Percentiles rank a stretch among this genome's conserved stretches.
phyloP scores from a whole-genome alignment of 2,329 filamentous ascomycete species.

The Apiospora arundinis region DNA sequence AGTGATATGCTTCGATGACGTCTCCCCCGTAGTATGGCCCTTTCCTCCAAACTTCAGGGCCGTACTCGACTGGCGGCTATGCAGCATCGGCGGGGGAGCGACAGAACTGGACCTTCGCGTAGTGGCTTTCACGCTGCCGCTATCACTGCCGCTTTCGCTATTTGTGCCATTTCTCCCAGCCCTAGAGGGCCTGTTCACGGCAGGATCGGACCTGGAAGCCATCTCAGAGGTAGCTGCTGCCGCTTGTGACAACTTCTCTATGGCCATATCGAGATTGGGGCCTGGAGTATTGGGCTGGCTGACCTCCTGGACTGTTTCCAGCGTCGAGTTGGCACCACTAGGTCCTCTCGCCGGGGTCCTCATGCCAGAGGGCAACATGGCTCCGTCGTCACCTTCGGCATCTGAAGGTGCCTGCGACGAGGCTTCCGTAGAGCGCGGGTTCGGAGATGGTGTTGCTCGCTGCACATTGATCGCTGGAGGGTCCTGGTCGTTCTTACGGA shows the following conservation, averaged over 20 bases:
- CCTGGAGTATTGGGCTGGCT: constrained; percentile 77
- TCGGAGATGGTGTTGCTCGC: constrained; percentile 54
- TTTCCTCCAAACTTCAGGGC: constrained; percentile 71
- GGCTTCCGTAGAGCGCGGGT: constrained; percentile 42
- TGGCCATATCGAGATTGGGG: constrained; percentile 49
- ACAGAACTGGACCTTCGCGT: constrained; percentile 49
- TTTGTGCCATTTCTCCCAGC: constrained; percentile 54
- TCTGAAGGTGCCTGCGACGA: constrained; percentile 50
- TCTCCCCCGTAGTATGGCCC: constrained; percentile 70
- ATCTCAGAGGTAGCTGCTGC: constrained; percentile 45
- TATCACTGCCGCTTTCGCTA: constrained; percentile 71
- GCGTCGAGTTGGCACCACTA: constrained; percentile 64
- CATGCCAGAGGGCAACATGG: constrained; percentile 57
- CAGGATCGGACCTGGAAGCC: constrained; percentile 47
- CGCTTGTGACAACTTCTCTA: constrained; percentile 60
- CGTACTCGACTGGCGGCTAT: constrained; percentile 69
- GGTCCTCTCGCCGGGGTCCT: constrained; percentile 66
- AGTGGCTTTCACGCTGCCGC: constrained; percentile 56
- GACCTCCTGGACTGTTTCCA: constrained; percentile 93
- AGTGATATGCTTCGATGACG: constrained; percentile 88
- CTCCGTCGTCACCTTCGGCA: constrained; percentile 57
- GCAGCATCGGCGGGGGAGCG: constrained; percentile 57
- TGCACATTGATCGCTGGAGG: constrained; percentile 60
- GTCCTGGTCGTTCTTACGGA: constrained; percentile 56
- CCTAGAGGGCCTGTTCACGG: constrained; percentile 50